Evolutionary conservation across 768 basidiomycete species (phyloP), one percentile per base, ranked within the genome.

Genomic region (Tricholoma furcatifolium): DNA sequence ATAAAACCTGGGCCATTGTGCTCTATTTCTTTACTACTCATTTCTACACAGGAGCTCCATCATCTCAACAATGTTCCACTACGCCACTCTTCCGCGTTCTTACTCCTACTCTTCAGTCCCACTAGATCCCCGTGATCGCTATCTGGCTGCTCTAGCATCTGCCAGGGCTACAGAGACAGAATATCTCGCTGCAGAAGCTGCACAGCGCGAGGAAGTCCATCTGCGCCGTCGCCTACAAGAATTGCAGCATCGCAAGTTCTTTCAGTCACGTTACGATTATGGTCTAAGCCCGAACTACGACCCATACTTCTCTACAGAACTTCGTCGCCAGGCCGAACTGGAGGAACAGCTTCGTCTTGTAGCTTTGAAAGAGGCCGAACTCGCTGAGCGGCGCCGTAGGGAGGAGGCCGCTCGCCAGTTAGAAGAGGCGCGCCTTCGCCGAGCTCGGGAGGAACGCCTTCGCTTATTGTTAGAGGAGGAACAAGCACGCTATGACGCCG

Each of bases 141-240:
- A 75, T 55, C 58, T 73, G 23, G 65, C 67, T 40, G 71, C 74
- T 21, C 58, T 74, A 20, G 70, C 72, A 7, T 63, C 68, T 48
- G 69, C 67, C 17, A 65, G 66, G 52, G 66, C 70, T 43, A 72
- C 74, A 6, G 70, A 74, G 56, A 65, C 65, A 12, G 68, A 73
- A 38, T 72, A 70, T 35, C 60, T 74, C 32, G 67, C 69, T 35
- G 67, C 65, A 5, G 62, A 73, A 43, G 66, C 68, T 31, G 53
- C 59, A 6, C 66, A 60, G 38, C 65, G 58, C 6, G 74, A 71
- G 45, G 71, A 74, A 51, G 61, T 60, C 17, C 61, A 59, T 18
- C 58, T 72, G 12, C 65, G 62, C 43, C 58, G 55, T 38, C 62
- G 65, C 36, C 35, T 69, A 21, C 32, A 61, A 12, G 62, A 65